Conservation (phyloP, 2,329 filamentous ascomycete genomes). For the Chalara sp. region DNA sequence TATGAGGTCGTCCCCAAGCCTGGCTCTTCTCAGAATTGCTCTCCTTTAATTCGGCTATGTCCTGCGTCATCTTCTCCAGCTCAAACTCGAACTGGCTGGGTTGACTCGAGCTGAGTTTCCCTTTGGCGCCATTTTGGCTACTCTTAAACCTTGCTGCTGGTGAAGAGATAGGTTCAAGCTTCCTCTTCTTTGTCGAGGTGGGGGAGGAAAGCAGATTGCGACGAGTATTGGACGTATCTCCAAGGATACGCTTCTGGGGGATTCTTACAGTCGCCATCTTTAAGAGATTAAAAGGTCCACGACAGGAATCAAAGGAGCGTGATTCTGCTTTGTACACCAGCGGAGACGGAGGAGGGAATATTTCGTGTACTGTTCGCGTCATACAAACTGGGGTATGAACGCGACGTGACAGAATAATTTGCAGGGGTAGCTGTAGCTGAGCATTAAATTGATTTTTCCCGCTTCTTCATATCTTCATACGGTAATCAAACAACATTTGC, state of each 20-base stretch:
- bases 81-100: slow-evolving; percentile 87
- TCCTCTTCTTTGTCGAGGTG: slow-evolving; percentile 59
- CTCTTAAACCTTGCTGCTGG: slow-evolving; percentile 53
- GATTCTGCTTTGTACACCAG: no score
- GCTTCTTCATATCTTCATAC: no score
- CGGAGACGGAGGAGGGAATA: background rate
- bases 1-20: slow-evolving; percentile 68
- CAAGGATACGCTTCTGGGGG: slow-evolving; percentile 68
- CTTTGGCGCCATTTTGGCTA: slow-evolving; percentile 55
- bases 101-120: slow-evolving; percentile 65
- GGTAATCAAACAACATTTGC: no score
- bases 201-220: slow-evolving; percentile 54
- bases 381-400: slow-evolving; percentile 3
- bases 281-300: background rate
- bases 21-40: slow-evolving; percentile 91
- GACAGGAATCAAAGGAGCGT: background rate
- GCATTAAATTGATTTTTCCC: no score
- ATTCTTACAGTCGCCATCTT: slow-evolving; percentile 35
- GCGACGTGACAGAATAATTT: slow-evolving; percentile 7
- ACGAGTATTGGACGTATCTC: slow-evolving; percentile 58
- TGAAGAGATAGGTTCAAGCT: slow-evolving; percentile 51
- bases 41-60: slow-evolving; percentile 78
- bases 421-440: no score
- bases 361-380: slow-evolving; percentile 2
- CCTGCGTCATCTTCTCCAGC: slow-evolving; percentile 91